Conservation (phyloP, 192 early-diverging fungal genomes). For the Oehlia diaphana region DNA sequence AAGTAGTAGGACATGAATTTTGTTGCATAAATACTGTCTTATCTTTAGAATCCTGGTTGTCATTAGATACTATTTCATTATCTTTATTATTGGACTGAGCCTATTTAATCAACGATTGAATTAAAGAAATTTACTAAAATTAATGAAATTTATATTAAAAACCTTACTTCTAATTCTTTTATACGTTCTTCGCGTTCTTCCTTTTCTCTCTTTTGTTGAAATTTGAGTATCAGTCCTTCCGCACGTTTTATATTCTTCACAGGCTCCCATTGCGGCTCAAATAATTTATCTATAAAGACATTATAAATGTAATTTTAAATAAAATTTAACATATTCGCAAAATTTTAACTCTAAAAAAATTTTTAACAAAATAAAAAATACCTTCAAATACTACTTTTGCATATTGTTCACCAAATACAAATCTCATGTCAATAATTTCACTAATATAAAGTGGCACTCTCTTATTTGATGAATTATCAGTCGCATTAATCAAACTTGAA, state of each 20-base stretch:
- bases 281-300: background rate
- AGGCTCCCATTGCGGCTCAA: background rate
- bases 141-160: background rate
- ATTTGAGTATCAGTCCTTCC: background rate
- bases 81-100: no score
- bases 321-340: background rate
- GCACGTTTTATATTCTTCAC: background rate
- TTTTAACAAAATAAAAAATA: background rate
- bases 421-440: background rate
- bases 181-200: background rate
- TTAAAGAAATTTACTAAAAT: no score
- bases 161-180: background rate
- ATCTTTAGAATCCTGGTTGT: no score
- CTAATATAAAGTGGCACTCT: background rate
- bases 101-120: no score
- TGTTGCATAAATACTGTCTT: no score
- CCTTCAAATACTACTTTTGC: background rate
- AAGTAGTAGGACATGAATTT: background rate
- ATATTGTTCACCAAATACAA: background rate
- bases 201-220: background rate
- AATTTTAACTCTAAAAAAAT: background rate
- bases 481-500: no score
- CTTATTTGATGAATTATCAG: background rate
- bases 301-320: background rate
- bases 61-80: no score